Evolutionary conservation across 164 flowering plant genomes (phyloP).

Genomic region (Vitis vinifera): ASM3070453v1 NC_081817.1:6465501-6466000

Average conservation of each 20-base stretch:
- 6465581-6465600: too few species aligned
- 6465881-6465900: conserved; percentile 96
- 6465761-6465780: conserved; percentile 42
- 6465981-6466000: too few species aligned
- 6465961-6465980: too few species aligned
- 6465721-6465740: not conserved
- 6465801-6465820: conserved; percentile 91
- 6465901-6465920: conserved; percentile 33
- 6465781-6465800: conserved; percentile 71
- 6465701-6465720: too few species aligned
- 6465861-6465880: conserved; percentile 86
- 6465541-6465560: not conserved
- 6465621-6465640: too few species aligned
- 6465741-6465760: not conserved
- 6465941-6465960: not conserved
- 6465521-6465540: not conserved
- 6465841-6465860: conserved; percentile 83
- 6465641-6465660: too few species aligned
- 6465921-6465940: not conserved
- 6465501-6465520: not conserved
- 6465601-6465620: not conserved
- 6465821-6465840: conserved; percentile 86
- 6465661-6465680: too few species aligned
- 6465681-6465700: too few species aligned
- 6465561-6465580: not conserved